These are phyloP conservation scores for Oxytropis ochrocephala DNA, from an alignment of 306 rosid genomes.

Conservation along the genomic window DNA sequence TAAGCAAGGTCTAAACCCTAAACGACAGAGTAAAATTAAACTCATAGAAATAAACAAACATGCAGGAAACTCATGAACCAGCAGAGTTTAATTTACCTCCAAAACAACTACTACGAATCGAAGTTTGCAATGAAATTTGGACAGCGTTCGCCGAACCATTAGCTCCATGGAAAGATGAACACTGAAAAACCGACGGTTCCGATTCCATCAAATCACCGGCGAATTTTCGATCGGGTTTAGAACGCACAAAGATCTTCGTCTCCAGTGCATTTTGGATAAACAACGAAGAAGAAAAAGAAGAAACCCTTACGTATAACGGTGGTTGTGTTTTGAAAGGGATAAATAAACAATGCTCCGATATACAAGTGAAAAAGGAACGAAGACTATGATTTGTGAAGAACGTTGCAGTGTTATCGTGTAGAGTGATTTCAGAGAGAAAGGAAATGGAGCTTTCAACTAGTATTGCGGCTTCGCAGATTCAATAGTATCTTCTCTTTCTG, in stretches of 20 bases:
- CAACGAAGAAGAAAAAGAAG: neutral
- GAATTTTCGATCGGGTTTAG: conserved; percentile 44
- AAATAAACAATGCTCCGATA: neutral
- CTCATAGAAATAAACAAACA: neutral
- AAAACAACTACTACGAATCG: conserved; percentile 40
- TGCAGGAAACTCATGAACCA: neutral
- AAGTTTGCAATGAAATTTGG: conserved; percentile 44
- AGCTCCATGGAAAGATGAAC: conserved; percentile 52
- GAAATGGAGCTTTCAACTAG: conserved; percentile 13
- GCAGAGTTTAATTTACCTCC: conserved; percentile 47
- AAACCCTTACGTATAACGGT: neutral
- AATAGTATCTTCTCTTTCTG: neutral
- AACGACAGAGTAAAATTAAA: neutral
- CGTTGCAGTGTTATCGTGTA: neutral
- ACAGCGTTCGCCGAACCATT: conserved; percentile 37
- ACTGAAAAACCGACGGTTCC: conserved; percentile 21
- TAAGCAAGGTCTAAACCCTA: conserved; percentile 22
- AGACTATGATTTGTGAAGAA: conserved; percentile 19
- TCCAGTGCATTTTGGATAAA: conserved; percentile 38
- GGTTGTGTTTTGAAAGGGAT: conserved; percentile 27
- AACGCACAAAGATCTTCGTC: conserved; percentile 38
- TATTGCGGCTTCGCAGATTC: neutral
- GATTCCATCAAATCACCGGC: conserved; percentile 78
- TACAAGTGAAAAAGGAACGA: conserved; percentile 1
- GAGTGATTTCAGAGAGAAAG: conserved; percentile 27